A percentile compares a stretch with the other conserved stretches of the same genome.
Evolutionary conservation across 2,329 filamentous ascomycete species (phyloP).

Genomic region (Ceratocystiopsis sp.): DNA sequence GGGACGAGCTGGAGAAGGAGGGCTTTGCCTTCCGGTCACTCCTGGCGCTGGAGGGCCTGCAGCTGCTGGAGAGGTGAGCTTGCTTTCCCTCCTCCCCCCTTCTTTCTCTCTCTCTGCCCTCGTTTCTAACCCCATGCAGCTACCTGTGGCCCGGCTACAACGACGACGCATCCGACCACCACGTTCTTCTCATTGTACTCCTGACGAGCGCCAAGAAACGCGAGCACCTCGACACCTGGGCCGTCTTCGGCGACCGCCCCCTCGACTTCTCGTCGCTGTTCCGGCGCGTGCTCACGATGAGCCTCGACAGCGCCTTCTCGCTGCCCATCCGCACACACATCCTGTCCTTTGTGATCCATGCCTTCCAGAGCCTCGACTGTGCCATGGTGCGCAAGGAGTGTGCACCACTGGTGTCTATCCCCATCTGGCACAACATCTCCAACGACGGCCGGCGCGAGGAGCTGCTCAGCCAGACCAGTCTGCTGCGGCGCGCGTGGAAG

Average conservation of each 20-base stretch:
- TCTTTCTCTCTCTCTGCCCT: no score
- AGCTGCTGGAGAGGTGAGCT: conserved; percentile 63
- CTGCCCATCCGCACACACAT: conserved; percentile 58
- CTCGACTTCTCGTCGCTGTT: conserved; percentile 80
- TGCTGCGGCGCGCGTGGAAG: conserved; percentile 79
- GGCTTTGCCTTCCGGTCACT: conserved; percentile 63
- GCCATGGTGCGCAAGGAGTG: conserved; percentile 87
- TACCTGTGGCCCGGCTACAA: conserved; percentile 92
- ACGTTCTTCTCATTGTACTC: conserved; percentile 72
- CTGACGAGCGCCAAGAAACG: conserved; percentile 78
- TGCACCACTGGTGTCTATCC: conserved; percentile 83
- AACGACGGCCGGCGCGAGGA: conserved; percentile 57
- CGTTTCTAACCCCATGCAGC: conserved; percentile 23
- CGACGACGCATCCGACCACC: conserved; percentile 78
- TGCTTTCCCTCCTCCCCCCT: no score
- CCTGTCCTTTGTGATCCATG: conserved; percentile 75
- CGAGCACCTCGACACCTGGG: conserved; percentile 79
- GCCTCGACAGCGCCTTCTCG: conserved; percentile 51
- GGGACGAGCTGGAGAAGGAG: conserved; percentile 72
- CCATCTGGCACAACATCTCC: conserved; percentile 86
- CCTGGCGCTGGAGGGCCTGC: conserved; percentile 72
- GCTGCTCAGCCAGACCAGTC: conserved; percentile 53
- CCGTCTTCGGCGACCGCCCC: conserved; percentile 58
- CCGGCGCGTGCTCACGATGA: conserved; percentile 76
- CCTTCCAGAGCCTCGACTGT: conserved; percentile 88